phyloP scores from a whole-genome alignment of 1,284 basidiomycete genomes.

The Ceratobasidium sp. region DNA sequence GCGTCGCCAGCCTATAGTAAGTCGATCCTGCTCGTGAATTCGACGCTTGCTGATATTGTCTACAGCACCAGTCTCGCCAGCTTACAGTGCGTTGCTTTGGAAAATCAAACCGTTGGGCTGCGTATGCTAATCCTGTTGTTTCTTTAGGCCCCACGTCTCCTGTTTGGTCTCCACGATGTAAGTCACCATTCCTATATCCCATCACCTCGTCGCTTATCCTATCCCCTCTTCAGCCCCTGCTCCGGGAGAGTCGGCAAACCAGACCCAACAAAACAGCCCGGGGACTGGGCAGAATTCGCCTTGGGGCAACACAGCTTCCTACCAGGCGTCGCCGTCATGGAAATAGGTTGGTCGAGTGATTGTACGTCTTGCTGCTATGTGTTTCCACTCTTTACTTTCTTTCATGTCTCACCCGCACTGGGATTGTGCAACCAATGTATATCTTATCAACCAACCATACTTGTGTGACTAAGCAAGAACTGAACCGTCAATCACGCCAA shows the following conservation, averaged over 20 bases:
- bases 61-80: constrained; percentile 79
- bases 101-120: neutral
- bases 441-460: constrained; percentile 26
- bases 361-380: constrained; percentile 7
- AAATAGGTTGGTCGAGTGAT: constrained; percentile 32
- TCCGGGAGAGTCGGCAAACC: constrained; percentile 11
- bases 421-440: constrained; percentile 31
- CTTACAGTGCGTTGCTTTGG: constrained; percentile 61
- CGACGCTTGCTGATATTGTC: constrained; percentile 17
- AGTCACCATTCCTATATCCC: neutral
- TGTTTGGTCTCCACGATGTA: constrained; percentile 66
- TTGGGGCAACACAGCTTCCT: constrained; percentile 30
- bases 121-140: constrained; percentile 12
- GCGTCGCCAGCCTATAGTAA: constrained; percentile 75
- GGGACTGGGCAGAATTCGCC: constrained; percentile 37
- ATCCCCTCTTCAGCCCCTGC: constrained; percentile 12
- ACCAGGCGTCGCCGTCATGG: constrained; percentile 39
- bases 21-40: constrained; percentile 45
- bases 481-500: neutral
- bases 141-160: constrained; percentile 67
- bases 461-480: neutral
- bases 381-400: constrained; percentile 11
- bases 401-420: constrained; percentile 26
- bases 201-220: neutral
- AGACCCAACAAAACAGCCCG: constrained; percentile 25